Base-by-base conservation (phyloP, 2,329 filamentous ascomycete genomes). In the Westerdykella sp. region DNA sequence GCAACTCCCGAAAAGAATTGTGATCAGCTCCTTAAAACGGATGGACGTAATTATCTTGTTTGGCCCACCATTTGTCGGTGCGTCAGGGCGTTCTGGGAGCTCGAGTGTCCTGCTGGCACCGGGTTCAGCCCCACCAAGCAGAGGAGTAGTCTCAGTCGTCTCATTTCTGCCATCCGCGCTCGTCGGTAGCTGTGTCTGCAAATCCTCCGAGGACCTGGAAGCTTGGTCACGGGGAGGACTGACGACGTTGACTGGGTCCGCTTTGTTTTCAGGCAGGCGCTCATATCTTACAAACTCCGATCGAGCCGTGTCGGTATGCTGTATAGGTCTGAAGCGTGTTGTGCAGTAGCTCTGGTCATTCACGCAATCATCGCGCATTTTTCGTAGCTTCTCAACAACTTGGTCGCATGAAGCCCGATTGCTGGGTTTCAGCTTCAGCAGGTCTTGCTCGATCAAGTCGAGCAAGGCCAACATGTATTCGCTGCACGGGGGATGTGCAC, bases 401-500 rank as follows among this genome's bases (percentile, higher is more conserved):
- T 12, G 12, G 14, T 12, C 30, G 30, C 30, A 32, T 32, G 30
- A 32, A 32, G 35, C 41, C 11, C 41, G 41, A 9, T 34, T 39
- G 7, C 14, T 1, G 11, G 13, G 37, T 9, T 43, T 18, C 28
- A 43, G 23, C 21, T 28, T 14, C 11, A 43, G 35, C 12, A 43
- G 11, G 14, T 39, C 5, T 4, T 12, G n/a, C 14, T 44, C 31
- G 15, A 44, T 36, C 11, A 32, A 36, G 22, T 44, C 37, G 2
- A 44, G 22, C 11, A 44, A 25, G 23, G 34, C 42, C 5, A 44
- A 30, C 28, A 44, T 31, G 34, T 23, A 40, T 10, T 44, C 42
- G 31, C 42, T 44, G 16, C 37, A 40, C 10, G n/a, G 12, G 10
- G 21, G 15, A 32, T 32, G 30, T 13, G 12, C 14, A 32, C 6